Evolutionary conservation across 805 yeast species (phyloP).

Genomic region (Pachysolen tannophilus): DNA sequence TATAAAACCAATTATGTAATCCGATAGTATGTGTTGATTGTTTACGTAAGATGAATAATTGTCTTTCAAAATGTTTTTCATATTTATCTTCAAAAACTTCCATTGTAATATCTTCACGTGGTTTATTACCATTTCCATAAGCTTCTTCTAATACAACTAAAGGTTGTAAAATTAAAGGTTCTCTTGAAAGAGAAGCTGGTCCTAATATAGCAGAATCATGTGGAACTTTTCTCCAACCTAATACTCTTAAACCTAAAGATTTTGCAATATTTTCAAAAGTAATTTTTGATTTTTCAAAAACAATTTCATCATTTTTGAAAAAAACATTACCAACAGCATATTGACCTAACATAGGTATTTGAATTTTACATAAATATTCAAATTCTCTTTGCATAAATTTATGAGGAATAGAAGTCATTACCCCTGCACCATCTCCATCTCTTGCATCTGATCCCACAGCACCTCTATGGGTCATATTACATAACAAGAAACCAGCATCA

Average conservation of each 20-base stretch:
- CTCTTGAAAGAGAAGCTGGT: conserved; percentile 89
- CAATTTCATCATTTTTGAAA: conserved; percentile 78
- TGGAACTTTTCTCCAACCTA: conserved; percentile 95
- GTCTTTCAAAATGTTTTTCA: conserved; percentile 69
- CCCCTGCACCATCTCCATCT: conserved; percentile 99
- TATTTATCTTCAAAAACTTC: conserved; percentile 49
- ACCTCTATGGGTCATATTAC: conserved; percentile 99
- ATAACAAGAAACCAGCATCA: conserved; percentile 78
- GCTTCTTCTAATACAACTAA: conserved; percentile 61
- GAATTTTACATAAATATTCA: conserved; percentile 54
- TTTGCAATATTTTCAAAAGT: conserved; percentile 79
- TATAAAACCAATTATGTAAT: conserved; percentile 94
- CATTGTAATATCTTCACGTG: conserved; percentile 28
- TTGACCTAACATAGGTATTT: conserved; percentile 72
- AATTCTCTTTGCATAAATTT: conserved; percentile 81
- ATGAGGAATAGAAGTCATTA: conserved; percentile 88
- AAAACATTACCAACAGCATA: conserved; percentile 94
- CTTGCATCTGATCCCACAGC: conserved; percentile 94
- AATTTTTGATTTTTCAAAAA: conserved; percentile 58
- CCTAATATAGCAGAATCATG: conserved; percentile 92
- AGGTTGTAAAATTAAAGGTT: conserved; percentile 91
- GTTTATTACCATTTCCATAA: conserved; percentile 29
- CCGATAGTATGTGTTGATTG: conserved; percentile 89
- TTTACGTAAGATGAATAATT: conserved; percentile 79
- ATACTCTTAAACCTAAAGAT: conserved; percentile 68